Evolutionary conservation across 2,329 filamentous ascomycete species (phyloP).

Genomic region (Neofusicoccum sp.): DNA sequence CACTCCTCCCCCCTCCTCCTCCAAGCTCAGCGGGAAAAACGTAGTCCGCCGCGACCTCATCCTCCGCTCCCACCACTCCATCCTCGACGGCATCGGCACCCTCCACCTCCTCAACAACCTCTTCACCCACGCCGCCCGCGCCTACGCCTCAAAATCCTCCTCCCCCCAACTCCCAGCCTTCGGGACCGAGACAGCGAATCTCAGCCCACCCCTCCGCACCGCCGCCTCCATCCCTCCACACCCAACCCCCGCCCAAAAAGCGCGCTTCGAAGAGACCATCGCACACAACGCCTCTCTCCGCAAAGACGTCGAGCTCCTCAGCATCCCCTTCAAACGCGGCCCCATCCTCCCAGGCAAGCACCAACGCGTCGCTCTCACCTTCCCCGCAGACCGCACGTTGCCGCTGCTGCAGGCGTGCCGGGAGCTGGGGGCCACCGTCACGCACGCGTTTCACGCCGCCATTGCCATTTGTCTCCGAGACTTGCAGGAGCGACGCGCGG

Average conservation of each 20-base stretch:
- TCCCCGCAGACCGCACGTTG: conserved; percentile 13
- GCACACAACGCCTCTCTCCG: not conserved
- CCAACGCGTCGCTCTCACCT: conserved; percentile 18
- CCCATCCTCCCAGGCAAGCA: conserved; percentile 17
- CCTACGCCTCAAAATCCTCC: conserved; percentile 21
- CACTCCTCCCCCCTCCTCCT: conserved; percentile 19
- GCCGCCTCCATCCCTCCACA: conserved; percentile 15
- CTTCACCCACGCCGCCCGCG: conserved; percentile 25
- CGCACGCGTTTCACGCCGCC: conserved; percentile 22
- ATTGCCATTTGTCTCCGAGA: conserved; percentile 19
- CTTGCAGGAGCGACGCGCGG: conserved; percentile 7
- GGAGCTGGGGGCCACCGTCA: conserved; percentile 15
- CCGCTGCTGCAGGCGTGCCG: conserved; percentile 19
- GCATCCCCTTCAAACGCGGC: conserved; percentile 17
- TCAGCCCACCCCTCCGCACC: conserved; percentile 21
- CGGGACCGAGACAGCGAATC: conserved; percentile 30
- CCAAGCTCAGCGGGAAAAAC: not conserved
- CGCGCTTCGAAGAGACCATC: not conserved
- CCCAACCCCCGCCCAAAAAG: conserved; percentile 1
- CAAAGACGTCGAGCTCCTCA: conserved; percentile 5
- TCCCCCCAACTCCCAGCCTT: conserved; percentile 20
- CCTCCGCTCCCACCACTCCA: conserved; percentile 40
- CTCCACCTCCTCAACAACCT: conserved; percentile 37
- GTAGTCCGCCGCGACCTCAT: conserved; percentile 33
- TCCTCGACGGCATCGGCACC: conserved; percentile 44